A percentile compares a stretch with the other conserved stretches of the same genome.
phyloP scores from a whole-genome alignment of 176 grass and related monocot genomes.

The Triticum dicoccoides region DNA sequence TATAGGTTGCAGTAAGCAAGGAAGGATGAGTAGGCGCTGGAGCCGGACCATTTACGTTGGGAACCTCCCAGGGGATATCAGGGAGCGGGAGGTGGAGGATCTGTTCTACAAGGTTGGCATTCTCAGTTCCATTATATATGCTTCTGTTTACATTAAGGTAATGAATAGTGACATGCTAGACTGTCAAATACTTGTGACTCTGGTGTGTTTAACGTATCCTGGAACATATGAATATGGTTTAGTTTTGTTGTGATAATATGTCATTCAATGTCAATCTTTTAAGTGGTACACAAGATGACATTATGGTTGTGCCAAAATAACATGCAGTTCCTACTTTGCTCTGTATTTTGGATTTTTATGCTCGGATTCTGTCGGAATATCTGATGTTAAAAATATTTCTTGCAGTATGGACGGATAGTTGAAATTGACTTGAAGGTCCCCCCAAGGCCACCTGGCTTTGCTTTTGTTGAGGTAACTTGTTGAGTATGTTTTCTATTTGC shows the following conservation, averaged over 20 bases:
- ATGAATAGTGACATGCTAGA: background rate
- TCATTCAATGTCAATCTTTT: background rate
- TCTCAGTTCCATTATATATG: background rate
- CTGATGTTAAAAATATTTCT: background rate
- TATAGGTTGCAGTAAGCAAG: background rate
- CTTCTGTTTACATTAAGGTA: background rate
- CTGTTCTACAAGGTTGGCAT: constrained; percentile 61
- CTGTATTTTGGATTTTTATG: background rate
- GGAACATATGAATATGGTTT: background rate
- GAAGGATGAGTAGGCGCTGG: constrained; percentile 68
- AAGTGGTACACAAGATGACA: background rate
- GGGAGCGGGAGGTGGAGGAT: constrained; percentile 86
- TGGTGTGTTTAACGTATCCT: background rate
- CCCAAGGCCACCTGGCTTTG: constrained; percentile 78
- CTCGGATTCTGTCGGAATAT: background rate
- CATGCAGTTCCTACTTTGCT: background rate
- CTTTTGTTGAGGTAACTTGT: constrained; percentile 69
- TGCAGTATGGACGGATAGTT: constrained; percentile 74
- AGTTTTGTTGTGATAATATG: background rate
- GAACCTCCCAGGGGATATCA: constrained; percentile 81
- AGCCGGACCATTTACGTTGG: constrained; percentile 74
- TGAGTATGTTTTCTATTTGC: background rate
- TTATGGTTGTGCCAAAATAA: background rate
- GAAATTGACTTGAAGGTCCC: constrained; percentile 86
- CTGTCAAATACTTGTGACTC: background rate